These are phyloP conservation scores for Musa itinerans DNA, from an alignment of 176 grass and related monocot genomes.

Conservation along the genomic window DNA sequence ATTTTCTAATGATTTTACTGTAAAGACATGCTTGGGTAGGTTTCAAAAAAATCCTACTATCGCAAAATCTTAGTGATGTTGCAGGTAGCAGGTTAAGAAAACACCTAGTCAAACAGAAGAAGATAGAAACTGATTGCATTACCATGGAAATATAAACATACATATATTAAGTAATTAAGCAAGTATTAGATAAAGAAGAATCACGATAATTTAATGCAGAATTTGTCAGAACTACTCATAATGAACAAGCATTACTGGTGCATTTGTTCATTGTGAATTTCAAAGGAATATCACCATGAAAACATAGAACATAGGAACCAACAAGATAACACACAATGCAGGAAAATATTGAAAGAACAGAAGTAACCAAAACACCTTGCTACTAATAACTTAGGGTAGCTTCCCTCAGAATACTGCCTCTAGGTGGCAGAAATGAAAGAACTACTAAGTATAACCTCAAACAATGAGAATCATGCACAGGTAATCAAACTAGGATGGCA, in stretches of 20 bases:
- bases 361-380: too few species aligned
- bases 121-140: not conserved
- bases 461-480: too few species aligned
- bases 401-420: too few species aligned
- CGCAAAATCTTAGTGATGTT: not conserved
- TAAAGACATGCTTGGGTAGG: not conserved
- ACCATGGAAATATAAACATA: not conserved
- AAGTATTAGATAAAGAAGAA: not conserved
- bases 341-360: too few species aligned
- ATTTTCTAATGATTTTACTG: not conserved
- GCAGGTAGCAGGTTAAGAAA: not conserved
- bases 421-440: too few species aligned
- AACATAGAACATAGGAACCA: too few species aligned
- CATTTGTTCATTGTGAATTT: not conserved
- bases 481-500: too few species aligned
- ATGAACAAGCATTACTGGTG: not conserved
- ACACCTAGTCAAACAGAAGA: too few species aligned
- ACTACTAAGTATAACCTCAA: too few species aligned
- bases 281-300: too few species aligned
- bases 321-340: too few species aligned
- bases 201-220: not conserved
- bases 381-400: too few species aligned
- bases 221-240: not conserved
- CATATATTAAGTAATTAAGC: not conserved
- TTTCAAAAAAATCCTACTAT: not conserved